Conservation (phyloP, 192 early-diverging fungal genomes). For the Coemansia sp. region DNA sequence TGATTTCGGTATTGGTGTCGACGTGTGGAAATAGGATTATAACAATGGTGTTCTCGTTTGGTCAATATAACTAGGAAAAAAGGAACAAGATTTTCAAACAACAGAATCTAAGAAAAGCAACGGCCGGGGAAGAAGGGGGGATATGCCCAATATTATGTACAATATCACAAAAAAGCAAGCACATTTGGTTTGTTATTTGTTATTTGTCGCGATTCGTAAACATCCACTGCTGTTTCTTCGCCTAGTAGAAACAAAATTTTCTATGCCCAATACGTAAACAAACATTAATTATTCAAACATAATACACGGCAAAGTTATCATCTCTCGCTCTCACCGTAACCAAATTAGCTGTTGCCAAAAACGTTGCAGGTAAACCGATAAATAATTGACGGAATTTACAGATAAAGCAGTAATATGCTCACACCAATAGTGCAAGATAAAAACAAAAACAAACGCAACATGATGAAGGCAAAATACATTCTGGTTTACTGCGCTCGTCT, state of each 20-base stretch:
- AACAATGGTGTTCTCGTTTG: not conserved
- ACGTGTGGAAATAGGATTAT: not conserved
- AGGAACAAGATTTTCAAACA: not conserved
- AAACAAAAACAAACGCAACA: too few relatives aligned
- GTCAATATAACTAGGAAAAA: not conserved
- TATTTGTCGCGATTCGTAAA: not conserved
- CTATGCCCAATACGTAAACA: too few relatives aligned
- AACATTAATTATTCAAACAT: too few relatives aligned
- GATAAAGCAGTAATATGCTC: constrained; percentile 1
- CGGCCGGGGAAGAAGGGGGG: not conserved
- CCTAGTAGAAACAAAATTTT: not conserved
- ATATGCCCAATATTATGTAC: not conserved
- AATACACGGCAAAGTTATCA: not conserved
- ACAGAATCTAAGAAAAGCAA: not conserved
- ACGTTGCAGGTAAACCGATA: not conserved
- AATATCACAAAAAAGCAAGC: not conserved
- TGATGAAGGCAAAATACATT: not conserved
- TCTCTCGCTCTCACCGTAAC: not conserved
- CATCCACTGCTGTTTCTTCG: too few relatives aligned
- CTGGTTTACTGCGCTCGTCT: not conserved
- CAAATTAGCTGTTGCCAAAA: constrained; percentile 1
- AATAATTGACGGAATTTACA: not conserved
- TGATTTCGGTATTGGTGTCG: not conserved
- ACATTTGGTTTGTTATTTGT: not conserved
- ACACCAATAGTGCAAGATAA: too few relatives aligned